Evolutionary conservation across 139 green algal genomes (phyloP).

Genomic region (Asterochloris erici): DNA sequence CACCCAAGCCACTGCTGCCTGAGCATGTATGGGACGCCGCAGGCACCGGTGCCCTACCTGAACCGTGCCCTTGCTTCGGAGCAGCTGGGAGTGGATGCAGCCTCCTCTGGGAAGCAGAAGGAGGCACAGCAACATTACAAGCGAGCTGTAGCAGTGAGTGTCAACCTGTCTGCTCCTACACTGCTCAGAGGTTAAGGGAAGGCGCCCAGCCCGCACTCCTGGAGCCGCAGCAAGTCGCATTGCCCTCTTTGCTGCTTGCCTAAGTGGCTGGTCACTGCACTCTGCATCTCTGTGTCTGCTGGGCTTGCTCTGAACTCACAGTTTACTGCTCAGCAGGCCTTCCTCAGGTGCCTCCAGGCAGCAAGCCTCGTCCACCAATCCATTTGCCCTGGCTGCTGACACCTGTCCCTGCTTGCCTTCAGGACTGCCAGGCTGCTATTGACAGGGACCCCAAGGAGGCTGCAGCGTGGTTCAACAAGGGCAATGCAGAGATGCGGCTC

Average conservation of each 20-base stretch:
- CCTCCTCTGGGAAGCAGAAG: neutral
- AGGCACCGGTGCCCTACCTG: conserved; percentile 17
- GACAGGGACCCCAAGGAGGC: conserved; percentile 20
- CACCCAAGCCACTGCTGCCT: no score
- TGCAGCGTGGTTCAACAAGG: conserved; percentile 30
- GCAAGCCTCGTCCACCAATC: neutral
- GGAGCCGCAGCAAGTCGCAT: neutral
- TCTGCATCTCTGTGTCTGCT: no score
- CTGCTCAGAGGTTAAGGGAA: neutral
- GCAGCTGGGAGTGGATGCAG: conserved; percentile 24
- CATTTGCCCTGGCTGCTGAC: neutral
- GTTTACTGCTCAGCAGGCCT: neutral
- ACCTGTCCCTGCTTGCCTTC: neutral
- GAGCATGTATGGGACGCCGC: no score
- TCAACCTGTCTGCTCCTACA: neutral
- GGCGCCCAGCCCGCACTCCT: neutral
- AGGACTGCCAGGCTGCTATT: conserved; percentile 20
- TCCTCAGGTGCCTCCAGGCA: neutral
- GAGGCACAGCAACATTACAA: conserved; percentile 8
- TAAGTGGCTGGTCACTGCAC: no score
- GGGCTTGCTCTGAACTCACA: no score
- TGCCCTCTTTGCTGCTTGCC: no score
- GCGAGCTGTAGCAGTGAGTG: conserved; percentile 6
- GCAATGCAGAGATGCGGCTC: conserved; percentile 19
- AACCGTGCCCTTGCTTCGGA: conserved; percentile 23